Evolutionary conservation across 805 yeast genomes (phyloP), one percentile per base, ranked within the genome.

Genomic region (Tetrapisispora pingtungensis): DNA sequence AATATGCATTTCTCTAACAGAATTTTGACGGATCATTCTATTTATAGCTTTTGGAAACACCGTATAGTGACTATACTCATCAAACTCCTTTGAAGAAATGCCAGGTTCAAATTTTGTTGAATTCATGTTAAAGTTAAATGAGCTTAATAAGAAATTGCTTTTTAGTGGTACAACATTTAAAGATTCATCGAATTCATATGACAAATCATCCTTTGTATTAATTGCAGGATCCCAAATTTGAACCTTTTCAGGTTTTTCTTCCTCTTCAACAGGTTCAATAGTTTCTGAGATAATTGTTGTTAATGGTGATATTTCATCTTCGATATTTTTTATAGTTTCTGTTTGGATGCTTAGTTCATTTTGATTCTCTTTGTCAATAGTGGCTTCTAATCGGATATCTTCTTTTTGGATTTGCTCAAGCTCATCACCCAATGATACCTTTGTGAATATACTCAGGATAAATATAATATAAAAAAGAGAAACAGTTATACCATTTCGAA

Each of bases 1-100:
- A 47, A 93, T 66, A 60, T 86, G 95, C 37, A 93, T 68, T 55
- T 85, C 89, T 44, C 84, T 71, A 0, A 94, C 74, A 46, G 74
- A 70, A 2, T 95, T 75, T 12, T 72, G 64, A 35, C 75, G 77
- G 13, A 93, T 58, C 2, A 90, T 72, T 26, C 95, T 93, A 3
- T 87, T 90, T 8, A 93, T 66, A 1, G 87, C 70, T 47, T 84
- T 76, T 0, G 98, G 97, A 54, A 93, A 89, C 15, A 75, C 73
- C 4, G 75, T 75, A 57, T 79, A 81, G 55, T 81, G 85, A 7
- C 64, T 59, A 42, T 56, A 62, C 15, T 54, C 49, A 36, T 51
- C 57, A 36, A 43, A 47, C 13, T 48, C 54, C 4, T 42, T 43
- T 6, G 58, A 50, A n/a, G 54, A 47, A 22, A 50, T 51, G 19